Percentiles rank a stretch among this genome's conserved stretches.
Evolutionary conservation across 2,329 filamentous ascomycete species (phyloP).

Genomic region (Akanthomyces muscarius): DNA sequence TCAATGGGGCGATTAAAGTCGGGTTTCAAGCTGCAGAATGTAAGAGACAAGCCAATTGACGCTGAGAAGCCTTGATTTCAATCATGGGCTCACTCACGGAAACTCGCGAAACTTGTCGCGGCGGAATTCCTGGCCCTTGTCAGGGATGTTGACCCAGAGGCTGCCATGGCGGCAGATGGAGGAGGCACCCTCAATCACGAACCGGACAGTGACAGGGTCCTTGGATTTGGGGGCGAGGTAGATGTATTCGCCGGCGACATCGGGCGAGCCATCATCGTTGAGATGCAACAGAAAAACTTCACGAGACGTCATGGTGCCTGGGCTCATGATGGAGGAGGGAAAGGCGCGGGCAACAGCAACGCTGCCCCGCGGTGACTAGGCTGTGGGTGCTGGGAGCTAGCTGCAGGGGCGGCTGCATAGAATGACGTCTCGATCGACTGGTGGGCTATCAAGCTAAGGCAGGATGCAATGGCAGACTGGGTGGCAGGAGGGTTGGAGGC

Average conservation of each 20-base stretch:
- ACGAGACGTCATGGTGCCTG: slow-evolving; percentile 59
- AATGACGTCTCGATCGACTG: slow-evolving; percentile 7
- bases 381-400: slow-evolving; percentile 8
- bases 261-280: slow-evolving; percentile 88
- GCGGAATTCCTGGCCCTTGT: slow-evolving; percentile 68
- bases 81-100: slow-evolving; percentile 58
- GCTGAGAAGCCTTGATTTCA: background rate
- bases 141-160: slow-evolving; percentile 93
- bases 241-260: slow-evolving; percentile 85
- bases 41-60: slow-evolving; percentile 2
- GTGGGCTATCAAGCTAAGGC: background rate
- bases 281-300: slow-evolving; percentile 85
- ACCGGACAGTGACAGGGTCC: slow-evolving; percentile 75
- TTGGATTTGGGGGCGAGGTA: slow-evolving; percentile 74
- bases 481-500: background rate
- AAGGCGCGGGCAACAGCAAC: slow-evolving; percentile 15
- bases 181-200: slow-evolving; percentile 89
- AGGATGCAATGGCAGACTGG: background rate
- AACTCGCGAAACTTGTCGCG: slow-evolving; percentile 80
- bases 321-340: slow-evolving; percentile 47
- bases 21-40: slow-evolving; percentile 64
- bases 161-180: slow-evolving; percentile 93
- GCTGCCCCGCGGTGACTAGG: slow-evolving; percentile 16
- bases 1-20: slow-evolving; percentile 91
- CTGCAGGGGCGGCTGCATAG: background rate